Conservation (phyloP, 441 rosid species). For the Heliophila coronopifolia region DNA sequence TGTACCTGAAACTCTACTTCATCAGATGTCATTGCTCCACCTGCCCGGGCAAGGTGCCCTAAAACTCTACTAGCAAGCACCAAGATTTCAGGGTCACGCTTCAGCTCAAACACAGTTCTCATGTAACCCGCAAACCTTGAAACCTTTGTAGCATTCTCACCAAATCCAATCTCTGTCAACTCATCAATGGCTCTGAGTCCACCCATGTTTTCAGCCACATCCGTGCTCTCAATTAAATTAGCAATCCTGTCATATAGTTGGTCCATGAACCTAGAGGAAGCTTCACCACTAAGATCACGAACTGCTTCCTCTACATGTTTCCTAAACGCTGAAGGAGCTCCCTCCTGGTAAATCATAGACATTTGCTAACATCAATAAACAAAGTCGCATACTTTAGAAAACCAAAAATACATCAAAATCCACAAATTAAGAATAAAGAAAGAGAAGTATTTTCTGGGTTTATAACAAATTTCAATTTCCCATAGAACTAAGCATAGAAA, state of each 20-base stretch:
- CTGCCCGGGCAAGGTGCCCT: conserved; percentile 96
- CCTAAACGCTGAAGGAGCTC: conserved; percentile 68
- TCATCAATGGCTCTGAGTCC: conserved; percentile 90
- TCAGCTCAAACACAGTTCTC: conserved; percentile 68
- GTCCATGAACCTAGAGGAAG: conserved; percentile 81
- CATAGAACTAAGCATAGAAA: conserved; percentile 7
- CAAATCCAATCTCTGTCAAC: conserved; percentile 84
- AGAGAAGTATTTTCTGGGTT: background rate
- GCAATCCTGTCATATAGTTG: conserved; percentile 72
- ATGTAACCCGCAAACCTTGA: conserved; percentile 72
- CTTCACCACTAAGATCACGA: conserved; percentile 86
- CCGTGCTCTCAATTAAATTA: conserved; percentile 60
- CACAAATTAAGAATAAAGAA: background rate
- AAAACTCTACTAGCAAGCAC: conserved; percentile 90
- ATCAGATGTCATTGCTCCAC: conserved; percentile 98
- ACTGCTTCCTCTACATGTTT: conserved; percentile 84
- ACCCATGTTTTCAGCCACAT: conserved; percentile 82
- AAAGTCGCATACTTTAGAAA: conserved; percentile 12
- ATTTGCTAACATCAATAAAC: conserved; percentile 7
- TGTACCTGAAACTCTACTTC: conserved; percentile 93
- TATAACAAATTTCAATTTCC: no score
- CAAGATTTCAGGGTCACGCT: conserved; percentile 80
- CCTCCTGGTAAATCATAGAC: conserved; percentile 48
- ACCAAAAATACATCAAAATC: background rate
- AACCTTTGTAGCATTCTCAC: conserved; percentile 95